Base-by-base conservation (phyloP, 352 stramenopile species). In the Phytophthora sp. region DNA sequence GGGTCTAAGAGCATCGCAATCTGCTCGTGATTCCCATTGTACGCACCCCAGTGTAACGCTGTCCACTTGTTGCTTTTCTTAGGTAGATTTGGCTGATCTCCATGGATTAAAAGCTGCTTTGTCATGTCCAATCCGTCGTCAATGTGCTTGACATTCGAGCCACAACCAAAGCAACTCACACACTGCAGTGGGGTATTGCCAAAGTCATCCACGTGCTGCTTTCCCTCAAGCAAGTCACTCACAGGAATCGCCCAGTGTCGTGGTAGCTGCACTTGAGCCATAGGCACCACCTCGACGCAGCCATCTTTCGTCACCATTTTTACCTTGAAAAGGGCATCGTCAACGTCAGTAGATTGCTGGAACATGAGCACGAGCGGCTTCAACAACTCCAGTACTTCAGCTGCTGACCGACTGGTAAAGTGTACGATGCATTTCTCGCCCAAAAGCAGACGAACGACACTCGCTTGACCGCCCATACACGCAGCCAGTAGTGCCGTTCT, bases 111-210 rank as follows among this genome's bases (percentile, higher is more conserved):
- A 51, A 94, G 71, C 45, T 79, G 60, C n/a, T 55, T 63, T 0
- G 79, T 88, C 61, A 94, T 90, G 26, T 82, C 77, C 8, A 94
- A 51, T 11, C 78, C 78, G 42, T 91, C 80, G 56, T 86, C 71
- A 13, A 94, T 63, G 71, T 94, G 86, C 20, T 64, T 71, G 38
- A 76, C 70, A 36, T 55, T 82, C 1, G 80, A 83, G 36, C 82
- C 86, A 47, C 81, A 93, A 18, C 86, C 86, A 58, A 93, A 94
- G 69, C 84, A 94, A 38, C 80, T 88, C 31, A 89, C 66, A 52
- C 84, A 94, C 54, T 93, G 82, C 12, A 94, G 63, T 18, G 84
- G 79, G 2, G 86, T 90, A 57, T 94, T 94, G 23, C 86, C 86
- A 68, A 93, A 94, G 55, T 88, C 67, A 57, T 94, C 86, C 0